Evolutionary conservation across 1,139 yeast genomes (phyloP).

Genomic region (Hyphopichia khmerensis): DNA sequence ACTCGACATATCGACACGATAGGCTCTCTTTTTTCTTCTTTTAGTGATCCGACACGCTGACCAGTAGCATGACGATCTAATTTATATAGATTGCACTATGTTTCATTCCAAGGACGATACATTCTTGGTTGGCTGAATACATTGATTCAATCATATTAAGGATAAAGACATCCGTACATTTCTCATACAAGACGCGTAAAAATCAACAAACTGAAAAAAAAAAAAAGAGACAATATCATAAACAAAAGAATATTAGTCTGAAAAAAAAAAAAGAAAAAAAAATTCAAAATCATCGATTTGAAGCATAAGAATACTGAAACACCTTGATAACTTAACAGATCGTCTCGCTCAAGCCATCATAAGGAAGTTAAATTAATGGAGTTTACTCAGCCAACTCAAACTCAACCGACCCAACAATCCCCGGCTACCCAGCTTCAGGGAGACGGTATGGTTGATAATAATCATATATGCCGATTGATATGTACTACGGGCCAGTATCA

Average conservation of each 20-base stretch:
- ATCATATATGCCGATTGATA: slow-evolving; percentile 48
- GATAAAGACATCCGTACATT: no score
- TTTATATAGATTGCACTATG: no score
- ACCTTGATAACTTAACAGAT: no score
- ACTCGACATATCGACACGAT: no score
- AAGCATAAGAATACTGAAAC: no score
- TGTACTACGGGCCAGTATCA: slow-evolving; percentile 67
- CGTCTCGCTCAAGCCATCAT: background rate
- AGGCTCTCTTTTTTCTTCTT: no score
- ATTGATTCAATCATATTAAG: no score
- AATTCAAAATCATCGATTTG: background rate
- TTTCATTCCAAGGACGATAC: no score
- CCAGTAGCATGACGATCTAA: no score
- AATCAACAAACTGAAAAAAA: background rate
- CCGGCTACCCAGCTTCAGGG: slow-evolving; percentile 35
- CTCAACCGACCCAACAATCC: slow-evolving; percentile 67
- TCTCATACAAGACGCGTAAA: background rate
- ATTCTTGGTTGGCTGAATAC: no score
- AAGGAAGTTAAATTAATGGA: slow-evolving; percentile 17
- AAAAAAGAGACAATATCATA: background rate
- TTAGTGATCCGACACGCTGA: no score
- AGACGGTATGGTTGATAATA: slow-evolving; percentile 21
- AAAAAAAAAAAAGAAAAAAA: background rate
- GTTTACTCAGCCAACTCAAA: slow-evolving; percentile 53
- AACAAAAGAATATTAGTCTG: background rate